phyloP scores from a whole-genome alignment of 345 rosid genomes.

The Melaleuca alternifolia region DNA sequence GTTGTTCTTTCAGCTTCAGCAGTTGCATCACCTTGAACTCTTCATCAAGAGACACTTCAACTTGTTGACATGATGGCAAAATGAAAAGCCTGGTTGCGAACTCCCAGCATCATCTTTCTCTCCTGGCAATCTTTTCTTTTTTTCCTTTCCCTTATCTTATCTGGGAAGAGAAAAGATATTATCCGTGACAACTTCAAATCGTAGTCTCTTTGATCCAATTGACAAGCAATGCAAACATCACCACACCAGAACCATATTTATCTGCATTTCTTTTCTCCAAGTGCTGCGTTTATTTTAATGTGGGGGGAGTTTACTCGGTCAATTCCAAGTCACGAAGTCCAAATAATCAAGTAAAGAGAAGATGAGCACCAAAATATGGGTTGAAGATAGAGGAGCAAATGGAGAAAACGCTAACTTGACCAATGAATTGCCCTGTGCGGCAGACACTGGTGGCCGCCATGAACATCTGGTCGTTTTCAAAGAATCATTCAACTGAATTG shows the following conservation, averaged over 20 bases:
- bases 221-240: not conserved
- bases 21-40: not conserved
- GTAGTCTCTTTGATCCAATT: not conserved
- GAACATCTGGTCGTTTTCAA: not conserved
- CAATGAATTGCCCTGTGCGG: not conserved
- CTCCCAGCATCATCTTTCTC: not conserved
- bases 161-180: not conserved
- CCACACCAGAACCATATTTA: not conserved
- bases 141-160: not conserved
- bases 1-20: not conserved
- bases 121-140: not conserved
- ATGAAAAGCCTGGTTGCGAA: not conserved
- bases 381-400: not conserved
- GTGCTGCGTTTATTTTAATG: not conserved
- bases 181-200: too few relatives aligned
- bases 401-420: not conserved
- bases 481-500: not conserved
- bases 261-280: not conserved
- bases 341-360: not conserved
- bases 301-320: not conserved
- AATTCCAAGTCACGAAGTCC: not conserved
- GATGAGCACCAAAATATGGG: not conserved
- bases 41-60: not conserved
- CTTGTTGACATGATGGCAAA: not conserved
- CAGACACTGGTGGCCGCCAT: not conserved